Conservation (phyloP, 495 filamentous ascomycete genomes). For the Peziza echinospora region DNA sequence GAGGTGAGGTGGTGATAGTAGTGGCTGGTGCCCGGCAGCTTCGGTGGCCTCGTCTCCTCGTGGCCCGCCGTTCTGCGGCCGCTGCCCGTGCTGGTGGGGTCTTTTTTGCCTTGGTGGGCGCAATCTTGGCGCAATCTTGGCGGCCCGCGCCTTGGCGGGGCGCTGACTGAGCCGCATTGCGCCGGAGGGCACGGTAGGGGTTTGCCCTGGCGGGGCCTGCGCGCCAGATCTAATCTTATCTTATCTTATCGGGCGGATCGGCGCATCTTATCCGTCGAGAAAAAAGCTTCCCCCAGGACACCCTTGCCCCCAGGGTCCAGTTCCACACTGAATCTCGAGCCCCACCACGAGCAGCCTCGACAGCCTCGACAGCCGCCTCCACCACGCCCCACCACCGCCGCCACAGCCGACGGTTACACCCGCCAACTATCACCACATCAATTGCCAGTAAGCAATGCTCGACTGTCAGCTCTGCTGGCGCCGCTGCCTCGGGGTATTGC, state of each 20-base stretch:
- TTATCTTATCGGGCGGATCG: background rate
- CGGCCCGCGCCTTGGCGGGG: background rate
- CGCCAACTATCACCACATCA: background rate
- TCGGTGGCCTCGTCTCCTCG: no score
- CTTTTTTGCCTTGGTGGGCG: background rate
- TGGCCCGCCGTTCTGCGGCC: no score
- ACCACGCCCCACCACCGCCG: no score
- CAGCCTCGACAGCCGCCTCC: no score
- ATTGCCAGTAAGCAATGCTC: constrained; percentile 10
- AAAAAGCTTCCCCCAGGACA: background rate
- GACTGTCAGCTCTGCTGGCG: constrained; percentile 7
- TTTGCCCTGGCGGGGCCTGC: no score
- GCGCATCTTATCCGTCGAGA: no score
- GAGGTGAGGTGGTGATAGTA: background rate
- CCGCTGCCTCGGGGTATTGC: background rate
- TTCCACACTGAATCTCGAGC: no score
- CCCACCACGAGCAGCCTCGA: no score
- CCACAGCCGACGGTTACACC: background rate
- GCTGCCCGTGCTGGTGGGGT: no score
- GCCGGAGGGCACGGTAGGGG: background rate
- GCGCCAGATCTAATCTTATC: no score
- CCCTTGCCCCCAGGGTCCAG: background rate
- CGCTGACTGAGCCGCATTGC: no score
- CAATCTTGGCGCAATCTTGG: background rate
- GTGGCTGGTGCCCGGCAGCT: background rate